Evolutionary conservation across 2,329 filamentous ascomycete genomes (phyloP).

Genomic region (Metarhizium rileyi): DNA sequence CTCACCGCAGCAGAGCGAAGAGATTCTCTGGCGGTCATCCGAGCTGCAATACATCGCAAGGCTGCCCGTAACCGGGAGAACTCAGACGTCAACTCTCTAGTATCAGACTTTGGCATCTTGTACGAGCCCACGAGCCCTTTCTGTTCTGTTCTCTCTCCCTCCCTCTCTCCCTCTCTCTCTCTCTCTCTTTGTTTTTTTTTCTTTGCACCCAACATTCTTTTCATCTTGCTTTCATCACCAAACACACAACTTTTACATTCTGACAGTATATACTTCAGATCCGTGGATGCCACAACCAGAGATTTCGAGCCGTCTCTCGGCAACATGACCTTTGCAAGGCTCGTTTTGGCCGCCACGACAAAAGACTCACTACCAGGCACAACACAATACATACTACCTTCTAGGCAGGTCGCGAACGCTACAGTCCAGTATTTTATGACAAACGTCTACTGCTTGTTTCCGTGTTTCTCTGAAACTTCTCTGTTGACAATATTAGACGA

Average conservation of each 20-base stretch:
- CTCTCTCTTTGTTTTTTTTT: background rate
- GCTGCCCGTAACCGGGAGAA: constrained; percentile 61
- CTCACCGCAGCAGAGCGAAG: constrained; percentile 43
- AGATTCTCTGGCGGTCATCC: constrained; percentile 52
- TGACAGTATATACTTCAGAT: constrained; percentile 36
- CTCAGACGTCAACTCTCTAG: constrained; percentile 80
- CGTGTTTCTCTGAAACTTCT: constrained; percentile 70
- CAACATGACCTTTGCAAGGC: constrained; percentile 84
- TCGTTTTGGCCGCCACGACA: constrained; percentile 74
- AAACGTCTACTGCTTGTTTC: constrained; percentile 71
- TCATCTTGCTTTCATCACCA: no score
- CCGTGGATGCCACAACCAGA: constrained; percentile 86
- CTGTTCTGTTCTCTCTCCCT: background rate
- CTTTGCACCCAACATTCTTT: background rate
- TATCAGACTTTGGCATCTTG: constrained; percentile 90
- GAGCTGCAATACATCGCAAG: constrained; percentile 54
- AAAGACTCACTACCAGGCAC: constrained; percentile 61
- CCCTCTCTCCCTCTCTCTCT: background rate
- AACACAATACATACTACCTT: constrained; percentile 54
- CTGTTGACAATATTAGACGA: constrained; percentile 73
- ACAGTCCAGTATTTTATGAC: constrained; percentile 77
- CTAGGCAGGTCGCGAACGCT: constrained; percentile 55
- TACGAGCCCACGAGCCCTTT: constrained; percentile 31
- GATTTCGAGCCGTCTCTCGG: constrained; percentile 85
- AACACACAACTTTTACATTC: no score